Evolutionary conservation across 2,329 filamentous ascomycete genomes (phyloP), one percentile per base, ranked within the genome.

Genomic region (Aspergillus sp.): DNA sequence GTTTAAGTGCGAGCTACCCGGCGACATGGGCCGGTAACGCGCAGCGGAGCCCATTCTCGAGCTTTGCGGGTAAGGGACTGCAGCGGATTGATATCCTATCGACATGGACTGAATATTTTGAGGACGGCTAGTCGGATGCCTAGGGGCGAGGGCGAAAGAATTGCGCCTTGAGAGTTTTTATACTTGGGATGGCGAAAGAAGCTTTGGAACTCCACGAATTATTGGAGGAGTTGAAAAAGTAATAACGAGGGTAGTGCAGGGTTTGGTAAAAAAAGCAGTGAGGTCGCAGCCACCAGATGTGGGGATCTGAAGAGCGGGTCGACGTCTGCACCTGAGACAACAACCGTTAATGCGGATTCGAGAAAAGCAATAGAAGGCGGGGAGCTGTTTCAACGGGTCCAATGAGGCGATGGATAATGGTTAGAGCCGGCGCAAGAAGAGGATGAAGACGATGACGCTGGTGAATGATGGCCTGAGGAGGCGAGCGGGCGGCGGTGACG

Each of bases 21-120:
- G 73, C 33, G 75, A 77, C 22, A 69, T 60, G 57, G 67, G 67
- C 24, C 74, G 74, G 57, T 72, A 68, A 55, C 69, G 68, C 47
- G 64, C 63, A 40, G 69, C 64, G 57, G 70, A 64, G 45, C 62
- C 64, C 70, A 73, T 75, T n/a, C 27, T 41, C 61, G 55, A 54
- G 51, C 53, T 49, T 44, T 59, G 51, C 47, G 60, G 50, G 54
- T 53, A 51, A 22, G 42, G 42, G 39, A 27, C 34, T 50, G 48
- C 30, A 37, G 52, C 37, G 30, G 3, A 41, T 13, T 30, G 30
- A 45, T 22, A 5, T 44, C 8, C 34, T 13, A 37, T n/a, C 15
- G 34, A 12, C 12, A 44, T 9, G 7, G 41, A 20, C 11, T 22
- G 12, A 12, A 37, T 22, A 33, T 24, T 39, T 37, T 34, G 49